Evolutionary conservation across 129 eudicot species (phyloP), one percentile per base, ranked within the genome.

Genomic region (Apium graveolens): DNA sequence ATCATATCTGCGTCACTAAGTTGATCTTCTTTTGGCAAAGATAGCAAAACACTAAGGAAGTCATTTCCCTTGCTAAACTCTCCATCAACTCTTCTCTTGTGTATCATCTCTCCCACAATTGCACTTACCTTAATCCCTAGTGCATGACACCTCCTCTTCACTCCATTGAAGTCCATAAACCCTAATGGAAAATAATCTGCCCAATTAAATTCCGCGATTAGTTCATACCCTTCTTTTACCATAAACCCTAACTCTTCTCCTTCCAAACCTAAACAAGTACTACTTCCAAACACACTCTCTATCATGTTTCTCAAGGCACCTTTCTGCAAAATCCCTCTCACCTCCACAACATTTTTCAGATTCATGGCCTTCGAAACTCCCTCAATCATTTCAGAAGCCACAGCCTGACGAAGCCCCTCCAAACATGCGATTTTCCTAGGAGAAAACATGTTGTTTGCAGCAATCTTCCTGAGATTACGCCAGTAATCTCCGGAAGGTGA

Each of bases 201-300:
- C 93, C 92, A 92, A 51, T 87, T 82, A 49, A 92, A 92, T 44
- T 92, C 93, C 8, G 88, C 84, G 39, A 92, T 88, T 73, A 92
- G 71, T 80, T 87, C 93, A 84, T 90, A 90, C 79, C 96, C 96
- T 88, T 90, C 96, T 75, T 89, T 88, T 26, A 93, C 96, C 91
- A 93, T 83, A 37, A 82, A 76, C 72, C 92, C 96, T 51, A 93
- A 44, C 48, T 85, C 86, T 63, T 86, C 86, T 20, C 77, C 87
- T 42, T 82, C 82, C 7, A 77, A 62, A 78, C 91, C 90, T 72
- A 88, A 83, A 68, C 87, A 62, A n/a, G n/a, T n/a, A n/a, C n/a
- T n/a, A 78, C 84, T 74, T 75, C 97, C 98, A 87, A 90, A 90
- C 80, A 93, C 98, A 84, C 90, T 90, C 78, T 87, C 96, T 43